Base-by-base conservation (phyloP, 75 land plant species). In the Larix kaempferi region DNA sequence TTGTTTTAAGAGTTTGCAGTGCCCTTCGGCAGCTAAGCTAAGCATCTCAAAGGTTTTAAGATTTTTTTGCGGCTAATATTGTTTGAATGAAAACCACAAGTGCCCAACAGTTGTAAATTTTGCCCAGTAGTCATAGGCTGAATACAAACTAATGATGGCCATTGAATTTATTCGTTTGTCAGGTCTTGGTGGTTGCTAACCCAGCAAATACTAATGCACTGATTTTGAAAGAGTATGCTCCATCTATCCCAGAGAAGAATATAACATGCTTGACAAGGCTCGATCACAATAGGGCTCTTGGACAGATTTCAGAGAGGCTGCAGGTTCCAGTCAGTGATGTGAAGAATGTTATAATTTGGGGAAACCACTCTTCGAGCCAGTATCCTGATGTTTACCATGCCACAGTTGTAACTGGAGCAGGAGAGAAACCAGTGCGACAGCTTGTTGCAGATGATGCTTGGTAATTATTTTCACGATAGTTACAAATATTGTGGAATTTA, bases 131-230 rank as follows among this genome's bases (percentile, higher is more conserved):
- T 7, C 61, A n/a, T 59, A 21, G 23, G n/a, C 22, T 21, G 2
- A 16, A 59, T 59, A 8, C 25, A 19, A 65, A 65, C 16, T 65
- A 65, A 65, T 33, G 26, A 11, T 21, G 74, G 13, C 4, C 3
- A 72, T 49, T 49, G 56, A 44, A 49, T 44, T 72, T 13, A 56
- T 59, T 54, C 5, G 54, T 22, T 71, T 52, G 44, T 23, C 87
- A 95, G 98, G 98, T 95, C 44, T 60, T 95, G 59, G 98, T 95
- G 77, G 94, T 93, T 60, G 96, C 98, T 26, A 93, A 95, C 79
- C 98, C 96, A 41, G 98, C 98, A 56, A 93, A 95, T 84, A 95
- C 98, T 44, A 95, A 95, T 83, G 98, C 98, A 11, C 77, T 95
- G 78, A 93, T 95, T 60, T 79, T 95, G 89, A 95, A 95, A 76